Evolutionary conservation across 768 basidiomycete species (phyloP).

Genomic region (Kondoa malvinella): DNA sequence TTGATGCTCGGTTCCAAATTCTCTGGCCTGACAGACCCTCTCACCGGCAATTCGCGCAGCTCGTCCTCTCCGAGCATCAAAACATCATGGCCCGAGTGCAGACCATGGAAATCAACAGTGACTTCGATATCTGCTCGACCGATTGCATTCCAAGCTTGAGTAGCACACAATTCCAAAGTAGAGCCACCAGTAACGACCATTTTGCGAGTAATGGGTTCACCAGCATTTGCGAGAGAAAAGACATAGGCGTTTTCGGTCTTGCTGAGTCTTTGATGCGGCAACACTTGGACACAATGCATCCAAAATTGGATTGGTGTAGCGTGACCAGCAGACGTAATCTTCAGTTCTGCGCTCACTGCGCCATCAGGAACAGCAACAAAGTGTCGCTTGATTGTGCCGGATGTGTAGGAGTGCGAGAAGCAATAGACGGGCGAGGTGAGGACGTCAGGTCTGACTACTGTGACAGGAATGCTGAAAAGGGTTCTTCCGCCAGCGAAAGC

Average conservation of each 20-base stretch:
- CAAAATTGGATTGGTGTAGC: slow-evolving; percentile 11
- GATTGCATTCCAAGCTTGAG: neutral
- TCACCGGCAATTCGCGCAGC: slow-evolving; percentile 3
- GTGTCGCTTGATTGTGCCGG: slow-evolving; percentile 11
- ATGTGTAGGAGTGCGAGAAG: slow-evolving; percentile 3
- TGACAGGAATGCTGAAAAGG: slow-evolving; percentile 16
- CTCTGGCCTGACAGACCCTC: slow-evolving; percentile 12
- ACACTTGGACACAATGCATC: slow-evolving; percentile 15
- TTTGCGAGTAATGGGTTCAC: slow-evolving; percentile 13
- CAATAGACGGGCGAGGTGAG: neutral
- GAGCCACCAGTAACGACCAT: slow-evolving; percentile 11
- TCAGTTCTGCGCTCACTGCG: slow-evolving; percentile 16
- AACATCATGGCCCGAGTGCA: neutral
- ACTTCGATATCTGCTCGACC: slow-evolving; percentile 1
- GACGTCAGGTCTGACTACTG: slow-evolving; percentile 14
- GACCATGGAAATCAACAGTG: neutral
- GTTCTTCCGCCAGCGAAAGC: slow-evolving; percentile 4
- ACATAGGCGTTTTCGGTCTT: slow-evolving; percentile 11
- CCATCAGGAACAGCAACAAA: slow-evolving; percentile 17
- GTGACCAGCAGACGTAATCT: slow-evolving; percentile 3
- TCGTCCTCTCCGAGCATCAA: slow-evolving; percentile 8
- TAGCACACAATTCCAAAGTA: slow-evolving; percentile 13
- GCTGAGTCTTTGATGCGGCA: neutral
- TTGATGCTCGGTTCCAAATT: slow-evolving; percentile 6
- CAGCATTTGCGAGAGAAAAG: slow-evolving; percentile 9